A percentile compares a stretch with the other conserved stretches of the same genome.
Conservation (phyloP, 2,329 filamentous ascomycete genomes). For the Chrysosporium queenslandicum region DNA sequence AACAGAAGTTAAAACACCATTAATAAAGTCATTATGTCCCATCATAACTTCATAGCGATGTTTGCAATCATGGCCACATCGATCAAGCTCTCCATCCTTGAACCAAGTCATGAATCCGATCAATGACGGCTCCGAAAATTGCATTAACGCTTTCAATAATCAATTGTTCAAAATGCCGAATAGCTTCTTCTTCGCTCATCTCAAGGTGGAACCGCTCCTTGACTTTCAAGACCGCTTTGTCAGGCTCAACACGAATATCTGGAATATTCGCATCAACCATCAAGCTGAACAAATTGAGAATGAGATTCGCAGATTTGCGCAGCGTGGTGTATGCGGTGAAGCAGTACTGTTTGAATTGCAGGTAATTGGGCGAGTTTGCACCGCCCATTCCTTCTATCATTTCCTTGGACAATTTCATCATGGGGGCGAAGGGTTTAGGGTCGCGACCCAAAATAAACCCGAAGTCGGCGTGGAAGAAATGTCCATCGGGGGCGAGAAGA, state of each 20-base stretch:
- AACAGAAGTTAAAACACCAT: background rate
- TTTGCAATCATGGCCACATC: background rate
- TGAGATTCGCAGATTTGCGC: conserved; percentile 78
- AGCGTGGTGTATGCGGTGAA: conserved; percentile 89
- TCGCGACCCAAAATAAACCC: conserved; percentile 96
- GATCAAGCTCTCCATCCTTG: conserved; percentile 65
- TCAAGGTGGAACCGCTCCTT: conserved; percentile 90
- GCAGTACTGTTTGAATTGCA: conserved; percentile 87
- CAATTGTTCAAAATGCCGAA: conserved; percentile 73
- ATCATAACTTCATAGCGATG: background rate
- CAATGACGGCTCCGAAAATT: conserved; percentile 86
- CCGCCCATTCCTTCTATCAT: conserved; percentile 99
- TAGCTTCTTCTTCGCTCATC: conserved; percentile 82
- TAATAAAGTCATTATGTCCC: conserved; percentile 23
- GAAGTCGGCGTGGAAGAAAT: conserved; percentile 98
- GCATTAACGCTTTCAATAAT: conserved; percentile 87
- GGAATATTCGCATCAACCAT: conserved; percentile 98
- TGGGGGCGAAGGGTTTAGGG: conserved; percentile 90
- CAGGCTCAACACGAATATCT: conserved; percentile 82
- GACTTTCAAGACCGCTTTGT: conserved; percentile 90
- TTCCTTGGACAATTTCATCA: conserved; percentile 94
- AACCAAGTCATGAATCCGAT: conserved; percentile 85
- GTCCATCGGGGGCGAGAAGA: conserved; percentile 74
- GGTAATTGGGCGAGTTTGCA: conserved; percentile 66
- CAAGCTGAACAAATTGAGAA: conserved; percentile 87